Evolutionary conservation across 164 flowering plant species (phyloP).

Genomic region (Hamamelis virginiana): DNA sequence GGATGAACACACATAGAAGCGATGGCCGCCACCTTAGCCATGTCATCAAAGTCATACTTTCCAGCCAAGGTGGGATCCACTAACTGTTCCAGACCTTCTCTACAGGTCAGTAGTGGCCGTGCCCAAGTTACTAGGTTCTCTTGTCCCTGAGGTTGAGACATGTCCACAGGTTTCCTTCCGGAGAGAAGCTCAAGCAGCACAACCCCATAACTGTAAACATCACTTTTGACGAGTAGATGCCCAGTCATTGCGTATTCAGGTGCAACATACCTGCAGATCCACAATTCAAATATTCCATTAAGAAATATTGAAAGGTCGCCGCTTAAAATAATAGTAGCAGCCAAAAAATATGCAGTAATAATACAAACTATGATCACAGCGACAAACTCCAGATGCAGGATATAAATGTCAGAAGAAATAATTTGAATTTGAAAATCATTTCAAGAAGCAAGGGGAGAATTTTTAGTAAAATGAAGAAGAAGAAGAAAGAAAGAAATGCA

Average conservation of each 20-base stretch:
- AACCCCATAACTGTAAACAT: conserved; percentile 94
- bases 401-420: not conserved
- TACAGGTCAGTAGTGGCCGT: conserved; percentile 67
- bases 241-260: conserved; percentile 97
- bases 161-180: conserved; percentile 88
- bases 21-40: conserved; percentile 94
- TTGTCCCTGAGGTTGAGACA: conserved; percentile 87
- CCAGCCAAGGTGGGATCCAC: conserved; percentile 81
- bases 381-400: not conserved
- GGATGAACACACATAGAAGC: conserved; percentile 96
- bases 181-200: conserved; percentile 88
- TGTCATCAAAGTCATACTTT: conserved; percentile 65
- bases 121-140: conserved; percentile 98
- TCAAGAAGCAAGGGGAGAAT: too few relatives aligned
- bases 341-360: too few relatives aligned
- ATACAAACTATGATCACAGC: not conserved
- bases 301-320: conserved; percentile 10
- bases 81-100: conserved; percentile 77
- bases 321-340: too few relatives aligned
- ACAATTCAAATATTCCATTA: conserved; percentile 17
- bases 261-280: conserved; percentile 77
- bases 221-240: conserved; percentile 91
- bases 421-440: not conserved
- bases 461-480: not conserved
- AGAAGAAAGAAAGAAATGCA: not conserved